Percentiles rank a stretch among this genome's conserved stretches.
Evolutionary conservation across 2,329 filamentous ascomycete species (phyloP).

Genomic region (Paraconiothyrium sp.): DNA sequence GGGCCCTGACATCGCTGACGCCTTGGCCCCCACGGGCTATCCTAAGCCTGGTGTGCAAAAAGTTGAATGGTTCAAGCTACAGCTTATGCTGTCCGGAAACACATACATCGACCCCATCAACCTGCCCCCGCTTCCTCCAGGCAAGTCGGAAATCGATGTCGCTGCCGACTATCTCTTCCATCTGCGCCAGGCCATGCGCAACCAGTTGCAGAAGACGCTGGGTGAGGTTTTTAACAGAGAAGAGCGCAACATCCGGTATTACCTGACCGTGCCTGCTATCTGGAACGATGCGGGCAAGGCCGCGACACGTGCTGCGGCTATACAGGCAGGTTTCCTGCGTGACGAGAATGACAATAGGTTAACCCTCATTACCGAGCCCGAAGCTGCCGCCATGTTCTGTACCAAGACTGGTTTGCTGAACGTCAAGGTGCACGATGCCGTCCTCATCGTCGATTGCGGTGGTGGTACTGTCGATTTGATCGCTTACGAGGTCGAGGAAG

Average conservation of each 20-base stretch:
- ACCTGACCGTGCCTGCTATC: constrained; percentile 97
- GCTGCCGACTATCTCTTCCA: constrained; percentile 99
- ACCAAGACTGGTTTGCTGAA: constrained; percentile 96
- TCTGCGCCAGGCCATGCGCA: constrained; percentile 94
- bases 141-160: constrained; percentile 98
- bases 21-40: constrained; percentile 94
- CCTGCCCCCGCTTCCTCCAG: constrained; percentile 92
- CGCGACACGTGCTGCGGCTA: constrained; percentile 92
- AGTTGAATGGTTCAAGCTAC: constrained; percentile 99
- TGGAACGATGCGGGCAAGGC: constrained; percentile 99
- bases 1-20: constrained; percentile 98
- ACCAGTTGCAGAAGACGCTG: constrained; percentile 92
- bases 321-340: constrained; percentile 94
- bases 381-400: constrained; percentile 96
- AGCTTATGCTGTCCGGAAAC: constrained; percentile 98
- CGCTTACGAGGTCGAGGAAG: constrained; percentile 97
- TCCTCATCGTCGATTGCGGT: constrained; percentile 97
- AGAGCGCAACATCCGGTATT: constrained; percentile 97
- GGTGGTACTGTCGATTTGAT: constrained; percentile 99
- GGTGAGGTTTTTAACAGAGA: constrained; percentile 98
- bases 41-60: constrained; percentile 98
- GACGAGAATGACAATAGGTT: constrained; percentile 98
- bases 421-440: constrained; percentile 97
- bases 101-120: constrained; percentile 99
- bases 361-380: constrained; percentile 93